Percentiles rank a stretch among this genome's conserved stretches.
Evolutionary conservation across 2,329 filamentous ascomycete genomes (phyloP).

Genomic region (Aspergillus ustus): DNA sequence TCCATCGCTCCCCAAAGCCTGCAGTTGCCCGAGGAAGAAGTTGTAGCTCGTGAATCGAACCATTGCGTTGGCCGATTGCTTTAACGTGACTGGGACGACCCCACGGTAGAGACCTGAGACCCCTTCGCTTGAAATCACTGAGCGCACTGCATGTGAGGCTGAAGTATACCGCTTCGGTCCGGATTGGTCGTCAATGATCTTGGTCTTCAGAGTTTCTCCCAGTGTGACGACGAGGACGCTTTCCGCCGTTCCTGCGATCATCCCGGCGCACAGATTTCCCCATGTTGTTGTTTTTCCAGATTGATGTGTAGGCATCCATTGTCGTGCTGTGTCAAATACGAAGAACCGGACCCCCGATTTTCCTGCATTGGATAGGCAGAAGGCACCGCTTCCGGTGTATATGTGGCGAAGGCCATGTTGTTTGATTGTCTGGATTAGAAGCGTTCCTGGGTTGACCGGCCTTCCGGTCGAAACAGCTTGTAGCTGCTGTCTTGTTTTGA

Average conservation of each 20-base stretch:
- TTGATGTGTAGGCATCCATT: slow-evolving; percentile 18
- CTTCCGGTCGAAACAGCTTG: neutral
- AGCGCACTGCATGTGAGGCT: slow-evolving; percentile 54
- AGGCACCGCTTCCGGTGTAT: slow-evolving; percentile 22
- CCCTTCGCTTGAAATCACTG: slow-evolving; percentile 57
- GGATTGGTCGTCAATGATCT: slow-evolving; percentile 61
- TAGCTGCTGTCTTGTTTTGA: slow-evolving; percentile 25
- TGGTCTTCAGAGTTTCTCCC: slow-evolving; percentile 69
- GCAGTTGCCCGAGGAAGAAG: slow-evolving; percentile 57
- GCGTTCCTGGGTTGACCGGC: neutral
- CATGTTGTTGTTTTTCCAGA: slow-evolving; percentile 50
- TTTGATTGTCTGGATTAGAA: slow-evolving; percentile 16
- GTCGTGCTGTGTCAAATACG: slow-evolving; percentile 21
- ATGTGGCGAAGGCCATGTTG: slow-evolving; percentile 18
- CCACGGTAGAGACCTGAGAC: slow-evolving; percentile 61
- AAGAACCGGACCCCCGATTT: slow-evolving; percentile 27
- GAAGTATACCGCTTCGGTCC: slow-evolving; percentile 53
- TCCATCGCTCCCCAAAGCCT: neutral
- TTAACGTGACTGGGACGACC: slow-evolving; percentile 62
- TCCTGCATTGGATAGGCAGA: slow-evolving; percentile 24
- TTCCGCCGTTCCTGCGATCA: slow-evolving; percentile 64
- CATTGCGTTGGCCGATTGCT: slow-evolving; percentile 50
- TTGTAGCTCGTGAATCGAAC: slow-evolving; percentile 67
- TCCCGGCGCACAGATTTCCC: slow-evolving; percentile 62
- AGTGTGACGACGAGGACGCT: slow-evolving; percentile 66